Evolutionary conservation across 495 filamentous ascomycete species (phyloP).

Genomic region (Trypethelium eluteriae): DNA sequence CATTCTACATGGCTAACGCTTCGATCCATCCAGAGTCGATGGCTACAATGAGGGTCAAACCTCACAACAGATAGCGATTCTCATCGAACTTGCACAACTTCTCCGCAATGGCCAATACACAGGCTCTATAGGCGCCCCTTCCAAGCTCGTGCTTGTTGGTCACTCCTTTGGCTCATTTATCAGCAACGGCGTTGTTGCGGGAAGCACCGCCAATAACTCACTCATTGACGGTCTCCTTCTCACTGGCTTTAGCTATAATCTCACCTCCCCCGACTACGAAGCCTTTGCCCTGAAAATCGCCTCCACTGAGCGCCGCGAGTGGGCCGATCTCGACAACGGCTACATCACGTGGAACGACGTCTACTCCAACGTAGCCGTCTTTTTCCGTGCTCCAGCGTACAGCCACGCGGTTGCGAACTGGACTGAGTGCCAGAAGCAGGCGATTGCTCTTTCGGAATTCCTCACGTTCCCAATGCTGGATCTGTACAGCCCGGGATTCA

Average conservation of each 20-base stretch:
- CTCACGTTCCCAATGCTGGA: slow-evolving; percentile 19
- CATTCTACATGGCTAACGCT: not conserved
- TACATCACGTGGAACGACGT: slow-evolving; percentile 25
- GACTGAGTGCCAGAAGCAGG: slow-evolving; percentile 28
- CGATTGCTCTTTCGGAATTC: slow-evolving; percentile 26
- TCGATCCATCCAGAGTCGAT: not conserved
- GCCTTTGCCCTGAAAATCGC: slow-evolving; percentile 20
- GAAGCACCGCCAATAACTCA: not conserved
- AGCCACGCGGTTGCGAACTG: slow-evolving; percentile 13
- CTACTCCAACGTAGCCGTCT: slow-evolving; percentile 20
- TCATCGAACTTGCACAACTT: slow-evolving; percentile 17
- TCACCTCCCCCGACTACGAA: slow-evolving; percentile 9
- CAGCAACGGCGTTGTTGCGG: slow-evolving; percentile 15
- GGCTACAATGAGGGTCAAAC: slow-evolving; percentile 6
- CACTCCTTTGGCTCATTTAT: slow-evolving; percentile 24
- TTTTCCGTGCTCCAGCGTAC: slow-evolving; percentile 22
- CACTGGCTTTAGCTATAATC: slow-evolving; percentile 19
- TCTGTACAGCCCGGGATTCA: slow-evolving; percentile 18
- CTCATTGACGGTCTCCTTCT: slow-evolving; percentile 19
- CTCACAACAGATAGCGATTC: slow-evolving; percentile 12
- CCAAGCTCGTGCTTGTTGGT: slow-evolving; percentile 23
- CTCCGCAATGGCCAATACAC: slow-evolving; percentile 22
- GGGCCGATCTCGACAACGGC: slow-evolving; percentile 18
- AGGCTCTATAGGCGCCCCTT: slow-evolving; percentile 14
- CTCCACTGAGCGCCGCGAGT: not conserved